These are phyloP conservation scores for Williopsis jadinii DNA, from an alignment of 1,139 yeast genomes.

Conservation along the genomic window DNA sequence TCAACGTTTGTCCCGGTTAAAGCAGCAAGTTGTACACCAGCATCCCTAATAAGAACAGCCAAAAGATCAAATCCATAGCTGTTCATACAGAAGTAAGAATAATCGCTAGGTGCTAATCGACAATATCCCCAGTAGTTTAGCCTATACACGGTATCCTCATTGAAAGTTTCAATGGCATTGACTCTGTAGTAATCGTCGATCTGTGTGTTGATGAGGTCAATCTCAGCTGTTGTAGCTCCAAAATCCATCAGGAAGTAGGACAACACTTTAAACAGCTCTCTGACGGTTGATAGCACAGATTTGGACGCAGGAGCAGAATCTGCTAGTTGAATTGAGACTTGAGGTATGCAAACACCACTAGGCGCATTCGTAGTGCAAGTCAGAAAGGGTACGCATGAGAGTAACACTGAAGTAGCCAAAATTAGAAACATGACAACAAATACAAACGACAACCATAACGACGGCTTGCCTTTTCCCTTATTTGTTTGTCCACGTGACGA, in stretches of 20 bases:
- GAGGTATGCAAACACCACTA: slow-evolving; percentile 36
- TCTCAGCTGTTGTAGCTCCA: slow-evolving; percentile 22
- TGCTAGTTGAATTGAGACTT: slow-evolving; percentile 33
- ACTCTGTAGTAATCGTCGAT: slow-evolving; percentile 20
- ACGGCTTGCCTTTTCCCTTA: neutral
- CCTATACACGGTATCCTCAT: slow-evolving; percentile 34
- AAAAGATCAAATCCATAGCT: slow-evolving; percentile 41
- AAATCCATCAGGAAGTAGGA: slow-evolving; percentile 54
- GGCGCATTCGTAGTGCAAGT: slow-evolving; percentile 22
- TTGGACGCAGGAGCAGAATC: slow-evolving; percentile 32
- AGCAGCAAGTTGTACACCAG: slow-evolving; percentile 40
- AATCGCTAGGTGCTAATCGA: slow-evolving; percentile 26
- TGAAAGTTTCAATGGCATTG: slow-evolving; percentile 37
- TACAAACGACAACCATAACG: neutral
- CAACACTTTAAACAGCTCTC: slow-evolving; percentile 44
- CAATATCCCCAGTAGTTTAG: slow-evolving; percentile 47
- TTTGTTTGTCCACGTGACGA: neutral
- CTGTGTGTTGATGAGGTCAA: slow-evolving; percentile 15
- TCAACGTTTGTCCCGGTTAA: slow-evolving; percentile 34
- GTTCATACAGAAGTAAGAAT: slow-evolving; percentile 28
- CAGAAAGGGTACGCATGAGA: slow-evolving; percentile 22
- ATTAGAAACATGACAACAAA: neutral
- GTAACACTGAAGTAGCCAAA: neutral
- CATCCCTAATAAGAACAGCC: slow-evolving; percentile 40
- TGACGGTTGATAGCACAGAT: slow-evolving; percentile 32